Base-by-base conservation (phyloP, 1,284 basidiomycete genomes). In the Baeospora myosura region DNA sequence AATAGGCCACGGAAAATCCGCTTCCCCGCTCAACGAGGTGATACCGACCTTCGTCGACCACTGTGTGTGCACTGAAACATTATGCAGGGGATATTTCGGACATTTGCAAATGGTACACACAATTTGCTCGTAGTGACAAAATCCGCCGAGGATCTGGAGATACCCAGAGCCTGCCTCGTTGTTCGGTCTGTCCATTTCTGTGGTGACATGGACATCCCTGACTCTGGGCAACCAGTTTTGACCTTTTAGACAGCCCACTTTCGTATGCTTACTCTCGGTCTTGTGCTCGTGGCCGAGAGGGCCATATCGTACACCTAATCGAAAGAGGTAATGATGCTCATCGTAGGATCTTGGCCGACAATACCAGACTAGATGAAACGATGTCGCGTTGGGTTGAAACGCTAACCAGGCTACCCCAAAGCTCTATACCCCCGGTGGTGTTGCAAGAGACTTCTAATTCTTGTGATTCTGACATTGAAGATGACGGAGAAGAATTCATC, bases 71-170 rank as follows among this genome's bases (percentile, higher is more conserved):
- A 18, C 23, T 28, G 18, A 38, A 39, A 34, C 30, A 5, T 26
- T 41, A 10, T 40, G 69, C 54, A 60, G 48, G 64, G 71, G 8
- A 54, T 74, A 17, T 65, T 70, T 30, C 61, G 61, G 22, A 61
- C 61, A 29, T 83, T 84, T 44, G 58, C 61, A 16, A 52, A 54
- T 14, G 82, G 82, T 3, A 64, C 63, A 6, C 69, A 66, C 47
- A 88, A 88, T 52, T 60, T 87, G 11, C 58, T 85, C 22, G 61
- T 87, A 23, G 63, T 72, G 20, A 78, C 76, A 1, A 74, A 74
- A 51, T 68, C 69, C 2, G 59, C 67, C 3, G 74, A 79, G 52
- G 79, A 81, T 52, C 48, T 82, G 5, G 76, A 77, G 40, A 42
- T 82, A 18, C 71, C 74, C 6, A 66, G 66, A 25, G 71, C 68